Evolutionary conservation across 23 red algal genomes (phyloP), one percentile per base, ranked within the genome.

Genomic region (Gracilaria domingensis): DNA sequence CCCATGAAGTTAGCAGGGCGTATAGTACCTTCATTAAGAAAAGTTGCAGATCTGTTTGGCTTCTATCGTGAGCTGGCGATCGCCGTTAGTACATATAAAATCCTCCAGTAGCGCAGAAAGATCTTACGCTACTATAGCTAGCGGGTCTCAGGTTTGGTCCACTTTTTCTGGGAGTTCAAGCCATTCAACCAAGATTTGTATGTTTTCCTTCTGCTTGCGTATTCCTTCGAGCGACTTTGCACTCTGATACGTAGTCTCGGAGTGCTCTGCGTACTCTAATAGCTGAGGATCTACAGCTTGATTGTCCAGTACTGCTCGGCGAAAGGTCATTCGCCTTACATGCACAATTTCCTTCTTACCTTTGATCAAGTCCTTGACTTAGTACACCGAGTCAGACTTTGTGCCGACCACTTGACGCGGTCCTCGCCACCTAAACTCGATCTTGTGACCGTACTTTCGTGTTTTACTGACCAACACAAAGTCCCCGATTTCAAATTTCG

Each of bases 111-210:
- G 26, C 12, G 44, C 84, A 32, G 84, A 66, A 30, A 88, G 47
- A 39, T 88, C 64, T 34, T 88, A 64, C 11, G 4, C 4, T 5
- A 88, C 36, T 13, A 8, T 88, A 12, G 20, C 32, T 4, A 88
- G 66, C 4, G 84, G 84, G 11, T 88, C 84, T 66, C 84, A 75
- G 4, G 84, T 88, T 23, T 35, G 66, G n/a, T 75, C 84, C 4
- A 66, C 28, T 7, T 8, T 54, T 8, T 84, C 80, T 8, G 55
- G 54, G 30, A 64, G 55, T 26, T 56, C 80, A 18, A 56, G 21
- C 54, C 80, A 84, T 45, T 64, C 37, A 8, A 84, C 80, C 44
- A 65, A 40, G 5, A 66, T 66, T 37, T 65, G 40, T 12, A 66
- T 42, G 12, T 8, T 11, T 6, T 58, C 28, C 3, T 65, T 32